Evolutionary conservation across 2,329 filamentous ascomycete genomes (phyloP), one percentile per base, ranked within the genome.

Genomic region (Alternaria rosae): DNA sequence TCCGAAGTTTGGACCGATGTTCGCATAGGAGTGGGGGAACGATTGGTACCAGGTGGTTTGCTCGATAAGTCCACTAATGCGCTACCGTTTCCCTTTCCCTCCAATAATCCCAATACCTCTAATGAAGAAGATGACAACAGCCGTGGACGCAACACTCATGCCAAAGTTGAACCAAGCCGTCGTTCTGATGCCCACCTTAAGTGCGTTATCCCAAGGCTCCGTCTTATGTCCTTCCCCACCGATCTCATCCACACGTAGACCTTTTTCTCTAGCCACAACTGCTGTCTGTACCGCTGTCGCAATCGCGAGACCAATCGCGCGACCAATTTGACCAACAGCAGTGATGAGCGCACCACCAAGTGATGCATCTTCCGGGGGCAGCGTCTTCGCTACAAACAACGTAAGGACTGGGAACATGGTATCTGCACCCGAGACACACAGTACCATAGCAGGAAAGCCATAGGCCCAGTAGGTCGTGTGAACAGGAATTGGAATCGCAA

Each of bases 271-370:
- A 51, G 61, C 77, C 41, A 71, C 69, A 32, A 90, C 85, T 0
- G 87, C 85, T 0, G 87, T 88, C 73, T 92, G 89, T 2, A 91
- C 80, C 0, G 88, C 88, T 0, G 89, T 91, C 3, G 85, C 86
- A 30, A 92, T 82, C 1, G 89, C 89, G 1, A 92, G 80, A 2
- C 88, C 86, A n/a, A 92, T 84, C 0, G 89, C 85, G 7, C 89
- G 82, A 0, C 89, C 89, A 30, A 91, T 81, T 70, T 91, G 88
- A 0, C 87, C 87, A 12, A 89, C 85, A 0, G 89, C 85, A 61
- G 91, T 91, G 72, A 92, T 87, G 9, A 91, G 83, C 0, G 88
- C 90, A 1, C 89, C 90, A 0, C 89, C 89, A 0, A 92, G 76
- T 2, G 88, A 88, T 70, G 92, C 89, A 64, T 92, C 89, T 52